A percentile compares a stretch with the other conserved stretches of the same genome.
Conservation (phyloP, 192 early-diverging fungal genomes). For the Podila clonocystis region DNA sequence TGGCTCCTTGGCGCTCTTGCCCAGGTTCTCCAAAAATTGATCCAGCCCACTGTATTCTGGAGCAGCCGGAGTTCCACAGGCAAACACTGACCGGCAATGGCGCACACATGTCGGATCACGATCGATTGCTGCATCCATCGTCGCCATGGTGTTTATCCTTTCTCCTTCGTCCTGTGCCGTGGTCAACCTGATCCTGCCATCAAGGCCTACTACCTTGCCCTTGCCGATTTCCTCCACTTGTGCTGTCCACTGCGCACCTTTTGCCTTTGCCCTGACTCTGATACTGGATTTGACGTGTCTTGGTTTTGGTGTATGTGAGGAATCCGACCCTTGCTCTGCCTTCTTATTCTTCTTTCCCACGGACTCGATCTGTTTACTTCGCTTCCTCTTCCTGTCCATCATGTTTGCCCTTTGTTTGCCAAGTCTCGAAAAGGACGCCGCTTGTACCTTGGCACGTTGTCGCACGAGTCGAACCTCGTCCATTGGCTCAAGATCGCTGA, state of each 20-base stretch:
- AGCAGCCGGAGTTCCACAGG: slow-evolving; percentile 12
- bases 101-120: background rate
- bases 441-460: slow-evolving; percentile 8
- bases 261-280: background rate
- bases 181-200: background rate
- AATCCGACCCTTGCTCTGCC: too few species aligned
- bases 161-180: background rate
- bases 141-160: background rate
- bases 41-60: slow-evolving; percentile 9
- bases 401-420: background rate
- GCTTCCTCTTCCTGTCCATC: background rate
- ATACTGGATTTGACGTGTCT: background rate
- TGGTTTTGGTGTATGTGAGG: too few species aligned
- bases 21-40: background rate
- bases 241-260: background rate
- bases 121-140: background rate
- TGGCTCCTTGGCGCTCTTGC: background rate
- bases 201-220: background rate
- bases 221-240: background rate
- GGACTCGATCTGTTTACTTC: too few species aligned
- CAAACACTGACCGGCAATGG: slow-evolving; percentile 1
- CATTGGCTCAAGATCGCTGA: background rate
- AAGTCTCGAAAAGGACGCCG: background rate
- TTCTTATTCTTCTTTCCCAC: too few species aligned
- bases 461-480: slow-evolving; percentile 10